A percentile compares a stretch with the other conserved stretches of the same genome.
Evolutionary conservation across 179 eudicot species (phyloP).

Genomic region (Carnegiea gigantea): DNA sequence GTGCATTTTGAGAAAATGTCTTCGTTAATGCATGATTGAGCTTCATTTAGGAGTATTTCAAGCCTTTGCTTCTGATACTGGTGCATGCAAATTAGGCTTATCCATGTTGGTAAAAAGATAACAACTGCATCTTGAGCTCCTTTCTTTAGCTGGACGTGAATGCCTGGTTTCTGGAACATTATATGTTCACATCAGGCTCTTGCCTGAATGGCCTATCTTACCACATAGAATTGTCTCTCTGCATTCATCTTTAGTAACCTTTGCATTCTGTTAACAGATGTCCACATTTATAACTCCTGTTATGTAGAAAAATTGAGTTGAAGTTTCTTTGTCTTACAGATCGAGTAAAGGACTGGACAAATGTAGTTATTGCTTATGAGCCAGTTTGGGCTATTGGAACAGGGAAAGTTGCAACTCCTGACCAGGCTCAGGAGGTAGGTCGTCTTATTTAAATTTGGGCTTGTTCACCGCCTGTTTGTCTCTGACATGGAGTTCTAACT

Average conservation of each 20-base stretch:
- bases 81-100: background rate
- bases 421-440: conserved; percentile 92
- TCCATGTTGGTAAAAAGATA: background rate
- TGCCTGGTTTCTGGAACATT: background rate
- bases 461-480: background rate
- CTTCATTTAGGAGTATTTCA: background rate
- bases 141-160: background rate
- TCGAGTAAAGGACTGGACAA: conserved; percentile 58
- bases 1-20: background rate
- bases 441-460: background rate
- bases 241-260: background rate
- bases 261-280: background rate
- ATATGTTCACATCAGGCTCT: background rate
- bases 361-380: conserved; percentile 81
- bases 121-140: background rate
- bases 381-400: conserved; percentile 99
- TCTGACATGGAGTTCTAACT: background rate
- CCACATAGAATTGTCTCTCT: background rate
- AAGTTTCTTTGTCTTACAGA: conserved; percentile 39
- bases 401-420: conserved; percentile 87
- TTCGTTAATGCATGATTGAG: background rate
- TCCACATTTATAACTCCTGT: background rate
- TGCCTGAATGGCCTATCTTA: too few species aligned
- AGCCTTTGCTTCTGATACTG: background rate
- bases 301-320: background rate